Evolutionary conservation across 345 rosid genomes (phyloP), one percentile per base, ranked within the genome.

Genomic region (Syzygium aromaticum): DNA sequence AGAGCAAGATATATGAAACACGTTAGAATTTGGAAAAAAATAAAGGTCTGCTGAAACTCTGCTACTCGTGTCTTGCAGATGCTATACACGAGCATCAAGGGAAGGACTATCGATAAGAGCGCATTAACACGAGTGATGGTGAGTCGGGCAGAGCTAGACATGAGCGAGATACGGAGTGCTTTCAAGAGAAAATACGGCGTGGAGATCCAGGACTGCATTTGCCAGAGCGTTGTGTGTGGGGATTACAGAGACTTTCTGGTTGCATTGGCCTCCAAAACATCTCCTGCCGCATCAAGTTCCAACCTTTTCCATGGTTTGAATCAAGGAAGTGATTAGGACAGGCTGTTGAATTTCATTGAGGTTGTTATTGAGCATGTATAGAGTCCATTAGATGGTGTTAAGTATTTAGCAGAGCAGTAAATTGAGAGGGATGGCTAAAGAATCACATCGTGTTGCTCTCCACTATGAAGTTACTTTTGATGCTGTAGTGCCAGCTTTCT

Each of bases 171-270:
- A 46, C 91, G 87, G 54, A 88, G 59, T 84, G 87, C 78, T 28
- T 93, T 93, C 87, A 89, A 87, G 91, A 84, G 78, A 12, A 93
- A 91, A 87, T 91, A 93, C 89, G 92, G 88, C 11, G 28, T 89
- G 54, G 94, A 92, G 56, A 83, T 94, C 51, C 90, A 84, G 89
- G 92, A 93, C 27, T 90, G 92, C 88, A 93, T 94, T 46, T 78
- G 57, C 54, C 91, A 92, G 56, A 90, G 88, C 88, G 87, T 91
- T 22, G 86, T 88, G 33, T 85, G 91, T 2, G 95, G 92, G 51
- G 94, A 93, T 67, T 92, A 90, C 90, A 90, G 93, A 90, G 95
- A 94, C 46, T 93, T 94, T 88, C 93, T 94, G 84, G 86, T 92
- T 86, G 93, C 92, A 89, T 88, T 91, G 84, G 91, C 90, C 77